Conservation (phyloP, 129 eudicot species). For the Logfia minima region DNA sequence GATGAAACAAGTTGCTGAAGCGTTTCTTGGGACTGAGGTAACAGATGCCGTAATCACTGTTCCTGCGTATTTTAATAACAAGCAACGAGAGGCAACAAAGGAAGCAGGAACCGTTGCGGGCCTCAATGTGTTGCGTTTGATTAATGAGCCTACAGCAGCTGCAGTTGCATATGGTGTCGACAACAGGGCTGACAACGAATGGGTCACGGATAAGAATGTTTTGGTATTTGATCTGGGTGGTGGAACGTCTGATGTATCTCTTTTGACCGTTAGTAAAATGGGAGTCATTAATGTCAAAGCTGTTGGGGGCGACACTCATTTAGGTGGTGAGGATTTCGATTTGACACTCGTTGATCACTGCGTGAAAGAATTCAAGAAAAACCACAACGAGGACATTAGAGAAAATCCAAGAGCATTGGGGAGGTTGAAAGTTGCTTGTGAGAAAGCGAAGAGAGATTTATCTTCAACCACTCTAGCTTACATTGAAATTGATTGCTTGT, state of each 20-base stretch:
- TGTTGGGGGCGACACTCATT: too few species aligned
- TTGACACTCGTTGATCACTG: neutral
- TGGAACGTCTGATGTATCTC: too few species aligned
- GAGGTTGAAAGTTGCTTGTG: constrained; percentile 6
- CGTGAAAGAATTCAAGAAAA: neutral
- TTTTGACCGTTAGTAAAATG: too few species aligned
- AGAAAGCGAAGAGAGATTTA: constrained; percentile 7
- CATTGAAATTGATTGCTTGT: neutral
- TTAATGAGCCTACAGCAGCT: neutral
- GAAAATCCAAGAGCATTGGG: constrained; percentile 4
- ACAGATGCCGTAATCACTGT: constrained; percentile 5
- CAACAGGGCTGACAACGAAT: neutral
- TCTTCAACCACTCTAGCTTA: neutral
- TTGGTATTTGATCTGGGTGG: too few species aligned
- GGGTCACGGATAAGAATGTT: neutral
- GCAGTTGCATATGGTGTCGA: neutral
- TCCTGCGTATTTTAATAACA: neutral
- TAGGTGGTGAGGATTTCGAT: too few species aligned
- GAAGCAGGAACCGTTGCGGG: neutral
- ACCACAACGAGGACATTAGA: neutral
- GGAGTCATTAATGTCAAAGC: too few species aligned
- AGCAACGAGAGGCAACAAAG: constrained; percentile 11
- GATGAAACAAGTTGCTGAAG: neutral
- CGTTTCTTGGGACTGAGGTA: neutral
- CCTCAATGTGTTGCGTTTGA: neutral